A percentile compares a stretch with the other conserved stretches of the same genome.
phyloP scores from a whole-genome alignment of 495 filamentous ascomycete genomes.

The Pyronema omphalodes region DNA sequence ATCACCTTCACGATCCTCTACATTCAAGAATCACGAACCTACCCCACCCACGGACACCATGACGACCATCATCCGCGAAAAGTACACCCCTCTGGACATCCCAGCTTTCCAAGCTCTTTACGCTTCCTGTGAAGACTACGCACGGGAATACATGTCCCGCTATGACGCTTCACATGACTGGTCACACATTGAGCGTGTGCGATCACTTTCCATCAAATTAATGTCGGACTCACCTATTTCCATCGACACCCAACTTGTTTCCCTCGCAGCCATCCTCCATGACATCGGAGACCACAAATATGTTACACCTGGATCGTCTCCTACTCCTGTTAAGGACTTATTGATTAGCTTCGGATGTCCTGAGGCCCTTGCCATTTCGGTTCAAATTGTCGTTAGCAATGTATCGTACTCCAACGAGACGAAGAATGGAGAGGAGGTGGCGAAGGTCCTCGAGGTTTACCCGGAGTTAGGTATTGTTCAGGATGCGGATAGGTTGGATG shows the following conservation, averaged over 20 bases:
- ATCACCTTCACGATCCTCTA: too few relatives aligned
- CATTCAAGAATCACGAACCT: neutral
- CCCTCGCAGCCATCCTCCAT: constrained; percentile 62
- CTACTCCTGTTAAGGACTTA: constrained; percentile 26
- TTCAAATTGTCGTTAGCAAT: constrained; percentile 50
- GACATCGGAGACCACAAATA: constrained; percentile 84
- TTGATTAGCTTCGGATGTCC: constrained; percentile 39
- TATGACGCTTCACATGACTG: constrained; percentile 81
- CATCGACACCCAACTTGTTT: constrained; percentile 39
- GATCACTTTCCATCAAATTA: constrained; percentile 47
- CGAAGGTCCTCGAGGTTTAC: constrained; percentile 34
- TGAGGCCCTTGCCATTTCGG: constrained; percentile 35
- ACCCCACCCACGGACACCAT: neutral
- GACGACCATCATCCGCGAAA: neutral
- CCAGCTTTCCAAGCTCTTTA: constrained; percentile 4
- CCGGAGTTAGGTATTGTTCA: constrained; percentile 74
- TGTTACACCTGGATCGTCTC: constrained; percentile 3
- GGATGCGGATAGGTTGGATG: constrained; percentile 79
- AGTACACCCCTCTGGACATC: neutral
- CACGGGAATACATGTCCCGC: constrained; percentile 45
- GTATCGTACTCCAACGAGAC: constrained; percentile 65
- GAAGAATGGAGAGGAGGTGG: constrained; percentile 36
- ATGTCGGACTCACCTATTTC: constrained; percentile 20
- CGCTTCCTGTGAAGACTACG: constrained; percentile 9
- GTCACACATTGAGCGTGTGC: constrained; percentile 62